A percentile compares a stretch with the other conserved stretches of the same genome.
These are phyloP conservation scores for Solidago caesia DNA, from an alignment of 129 eudicot genomes.

Conservation along the genomic window DNA sequence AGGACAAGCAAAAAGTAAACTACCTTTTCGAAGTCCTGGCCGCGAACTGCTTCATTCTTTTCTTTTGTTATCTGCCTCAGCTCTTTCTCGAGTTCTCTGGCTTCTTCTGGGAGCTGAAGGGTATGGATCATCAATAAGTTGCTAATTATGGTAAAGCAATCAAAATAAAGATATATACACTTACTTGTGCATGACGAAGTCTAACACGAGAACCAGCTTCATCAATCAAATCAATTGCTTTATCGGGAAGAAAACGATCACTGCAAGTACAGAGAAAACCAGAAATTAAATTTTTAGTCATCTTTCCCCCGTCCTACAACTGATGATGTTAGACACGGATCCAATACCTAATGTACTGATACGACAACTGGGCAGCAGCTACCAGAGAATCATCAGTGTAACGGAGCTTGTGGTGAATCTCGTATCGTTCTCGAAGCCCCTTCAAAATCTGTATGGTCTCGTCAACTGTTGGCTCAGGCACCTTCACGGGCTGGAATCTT, in stretches of 20 bases:
- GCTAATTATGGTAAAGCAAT: background rate
- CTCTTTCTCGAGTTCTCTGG: conserved; percentile 93
- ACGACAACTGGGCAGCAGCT: conserved; percentile 81
- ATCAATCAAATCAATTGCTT: conserved; percentile 88
- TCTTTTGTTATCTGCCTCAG: conserved; percentile 87
- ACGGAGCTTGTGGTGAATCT: conserved; percentile 94
- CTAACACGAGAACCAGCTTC: conserved; percentile 98
- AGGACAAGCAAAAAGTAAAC: background rate
- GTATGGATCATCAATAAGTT: conserved; percentile 13
- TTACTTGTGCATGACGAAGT: conserved; percentile 86
- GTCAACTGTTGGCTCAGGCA: conserved; percentile 93
- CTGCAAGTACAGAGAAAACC: conserved; percentile 37
- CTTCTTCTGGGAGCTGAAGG: conserved; percentile 90
- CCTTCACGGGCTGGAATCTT: conserved; percentile 93
- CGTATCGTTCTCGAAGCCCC: conserved; percentile 91
- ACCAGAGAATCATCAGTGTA: conserved; percentile 89
- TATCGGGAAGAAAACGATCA: conserved; percentile 93
- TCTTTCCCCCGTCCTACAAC: too few relatives aligned
- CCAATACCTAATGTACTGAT: conserved; percentile 81
- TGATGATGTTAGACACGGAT: background rate
- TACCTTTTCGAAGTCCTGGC: conserved; percentile 97
- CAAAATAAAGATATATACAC: conserved; percentile 1
- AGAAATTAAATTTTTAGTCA: background rate
- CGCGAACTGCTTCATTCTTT: conserved; percentile 83
- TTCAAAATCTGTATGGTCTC: conserved; percentile 79